Conservation (phyloP, 371 early-diverging fungal genomes). For the Rhizomucor pusillus region DNA sequence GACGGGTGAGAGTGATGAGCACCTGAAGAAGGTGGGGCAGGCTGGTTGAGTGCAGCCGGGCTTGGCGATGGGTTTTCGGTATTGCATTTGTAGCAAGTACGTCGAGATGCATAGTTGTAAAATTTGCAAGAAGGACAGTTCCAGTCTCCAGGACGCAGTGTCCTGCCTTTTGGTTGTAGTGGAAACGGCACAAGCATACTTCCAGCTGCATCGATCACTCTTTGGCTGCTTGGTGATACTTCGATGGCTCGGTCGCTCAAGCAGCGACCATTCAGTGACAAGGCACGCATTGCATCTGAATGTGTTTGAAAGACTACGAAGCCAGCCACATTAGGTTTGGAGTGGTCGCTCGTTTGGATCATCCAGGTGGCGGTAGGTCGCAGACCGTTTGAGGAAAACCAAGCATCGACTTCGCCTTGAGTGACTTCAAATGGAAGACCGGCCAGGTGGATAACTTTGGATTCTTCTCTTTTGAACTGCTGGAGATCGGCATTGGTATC, state of each 20-base stretch:
- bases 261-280: conserved; percentile 64
- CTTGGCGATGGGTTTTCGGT: conserved; percentile 32
- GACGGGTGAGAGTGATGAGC: not conserved
- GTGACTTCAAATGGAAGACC: conserved; percentile 63
- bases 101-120: conserved; percentile 74
- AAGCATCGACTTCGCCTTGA: conserved; percentile 64
- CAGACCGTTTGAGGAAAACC: conserved; percentile 61
- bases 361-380: conserved; percentile 58
- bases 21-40: not conserved
- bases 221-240: conserved; percentile 61
- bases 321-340: conserved; percentile 59
- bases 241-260: conserved; percentile 70
- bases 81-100: conserved; percentile 73
- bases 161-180: conserved; percentile 36
- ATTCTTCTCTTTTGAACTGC: conserved; percentile 66
- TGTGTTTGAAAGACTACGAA: conserved; percentile 59
- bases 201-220: conserved; percentile 55
- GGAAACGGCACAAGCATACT: conserved; percentile 60
- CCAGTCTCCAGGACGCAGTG: conserved; percentile 75
- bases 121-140: conserved; percentile 72
- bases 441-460: conserved; percentile 64
- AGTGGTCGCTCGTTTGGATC: conserved; percentile 48
- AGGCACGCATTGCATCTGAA: conserved; percentile 59
- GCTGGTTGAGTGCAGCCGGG: not conserved
- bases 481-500: conserved; percentile 63